phyloP scores from a whole-genome alignment of 1,284 basidiomycete genomes.

The Grifola frondosa region DNA sequence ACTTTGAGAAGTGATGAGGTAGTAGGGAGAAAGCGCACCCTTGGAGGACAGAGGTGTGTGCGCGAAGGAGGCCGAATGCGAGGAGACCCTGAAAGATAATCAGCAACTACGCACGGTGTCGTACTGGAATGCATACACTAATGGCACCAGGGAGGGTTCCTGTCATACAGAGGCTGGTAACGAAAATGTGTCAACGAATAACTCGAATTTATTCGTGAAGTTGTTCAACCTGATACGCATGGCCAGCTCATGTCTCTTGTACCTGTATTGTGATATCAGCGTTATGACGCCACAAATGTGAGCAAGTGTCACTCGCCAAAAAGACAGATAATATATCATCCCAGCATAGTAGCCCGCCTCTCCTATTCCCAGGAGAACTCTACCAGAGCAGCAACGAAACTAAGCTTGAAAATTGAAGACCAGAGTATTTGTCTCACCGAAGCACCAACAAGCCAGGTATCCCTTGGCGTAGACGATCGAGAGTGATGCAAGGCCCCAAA shows the following conservation, averaged over 20 bases:
- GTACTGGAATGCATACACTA: slow-evolving; percentile 36
- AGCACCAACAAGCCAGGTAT: slow-evolving; percentile 46
- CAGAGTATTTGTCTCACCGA: too few species aligned
- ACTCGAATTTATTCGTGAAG: too few species aligned
- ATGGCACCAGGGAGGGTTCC: slow-evolving; percentile 54
- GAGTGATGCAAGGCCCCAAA: slow-evolving; percentile 54
- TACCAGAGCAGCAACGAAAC: slow-evolving; percentile 4
- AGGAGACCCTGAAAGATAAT: slow-evolving; percentile 41
- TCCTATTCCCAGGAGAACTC: slow-evolving; percentile 46
- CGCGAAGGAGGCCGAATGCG: slow-evolving; percentile 53
- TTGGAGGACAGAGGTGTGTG: slow-evolving; percentile 41
- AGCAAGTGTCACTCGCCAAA: slow-evolving; percentile 37
- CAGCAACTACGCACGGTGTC: neutral
- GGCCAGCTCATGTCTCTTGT: slow-evolving; percentile 43
- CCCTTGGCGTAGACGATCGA: slow-evolving; percentile 56
- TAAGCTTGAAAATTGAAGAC: neutral
- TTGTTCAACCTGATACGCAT: slow-evolving; percentile 45
- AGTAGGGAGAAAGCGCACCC: slow-evolving; percentile 35
- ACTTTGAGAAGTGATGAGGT: neutral
- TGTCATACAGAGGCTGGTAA: slow-evolving; percentile 49
- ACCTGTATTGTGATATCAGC: slow-evolving; percentile 9
- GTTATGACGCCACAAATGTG: neutral
- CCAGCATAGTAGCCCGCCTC: slow-evolving; percentile 55
- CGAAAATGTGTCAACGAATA: too few species aligned
- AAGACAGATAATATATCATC: slow-evolving; percentile 58